Evolutionary conservation across 2,329 filamentous ascomycete genomes (phyloP).

Genomic region (Myriosclerotinia curreyana): DNA sequence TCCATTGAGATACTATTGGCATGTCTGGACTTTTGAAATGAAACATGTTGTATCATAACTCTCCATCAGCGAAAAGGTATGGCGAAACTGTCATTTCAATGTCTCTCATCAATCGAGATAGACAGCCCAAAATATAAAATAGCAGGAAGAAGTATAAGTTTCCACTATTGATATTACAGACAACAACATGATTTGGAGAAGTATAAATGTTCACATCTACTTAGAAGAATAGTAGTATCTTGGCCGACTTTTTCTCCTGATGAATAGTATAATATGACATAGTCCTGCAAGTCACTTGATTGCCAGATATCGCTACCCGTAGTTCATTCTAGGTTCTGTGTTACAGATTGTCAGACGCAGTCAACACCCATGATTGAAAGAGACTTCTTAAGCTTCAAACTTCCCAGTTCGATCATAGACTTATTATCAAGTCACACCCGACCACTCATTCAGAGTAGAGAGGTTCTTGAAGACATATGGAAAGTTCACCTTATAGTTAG

Average conservation of each 20-base stretch:
- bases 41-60: not conserved
- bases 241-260: no score
- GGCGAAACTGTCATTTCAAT: not conserved
- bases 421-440: not conserved
- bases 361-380: not conserved
- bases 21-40: no score
- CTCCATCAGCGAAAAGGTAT: not conserved
- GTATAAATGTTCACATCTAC: no score
- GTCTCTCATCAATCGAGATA: not conserved
- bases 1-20: not conserved
- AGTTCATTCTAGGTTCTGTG: not conserved
- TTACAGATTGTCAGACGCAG: not conserved
- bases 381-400: not conserved
- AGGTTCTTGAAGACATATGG: not conserved
- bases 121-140: not conserved
- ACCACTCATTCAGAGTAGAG: not conserved
- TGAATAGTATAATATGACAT: no score
- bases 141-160: not conserved
- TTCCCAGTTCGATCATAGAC: not conserved
- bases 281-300: conserved; percentile 1
- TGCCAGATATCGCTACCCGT: not conserved
- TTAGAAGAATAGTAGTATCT: not conserved
- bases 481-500: not conserved
- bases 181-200: not conserved
- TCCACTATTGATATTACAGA: not conserved